These are phyloP conservation scores for Ophiocordyceps camponoti-leonardi DNA, from an alignment of 2,329 filamentous ascomycete species.

Conservation along the genomic window DNA sequence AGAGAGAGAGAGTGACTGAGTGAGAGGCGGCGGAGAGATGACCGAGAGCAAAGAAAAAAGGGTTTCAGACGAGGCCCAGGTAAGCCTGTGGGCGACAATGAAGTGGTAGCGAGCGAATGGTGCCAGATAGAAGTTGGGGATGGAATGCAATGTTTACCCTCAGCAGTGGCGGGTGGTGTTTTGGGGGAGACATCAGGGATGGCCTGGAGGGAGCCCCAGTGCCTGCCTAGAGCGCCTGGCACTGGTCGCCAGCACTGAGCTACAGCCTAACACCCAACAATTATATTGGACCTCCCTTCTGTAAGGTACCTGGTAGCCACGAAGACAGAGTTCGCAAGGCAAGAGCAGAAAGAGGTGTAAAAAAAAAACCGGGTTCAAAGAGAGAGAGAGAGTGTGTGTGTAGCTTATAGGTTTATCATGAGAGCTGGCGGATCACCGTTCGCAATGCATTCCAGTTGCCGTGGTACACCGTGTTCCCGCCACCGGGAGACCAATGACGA, in stretches of 20 bases:
- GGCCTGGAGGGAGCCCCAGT: background rate
- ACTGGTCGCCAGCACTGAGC: background rate
- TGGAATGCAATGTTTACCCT: constrained; percentile 15
- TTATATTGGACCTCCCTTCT: background rate
- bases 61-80: background rate
- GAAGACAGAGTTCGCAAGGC: background rate
- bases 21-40: no score
- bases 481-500: background rate
- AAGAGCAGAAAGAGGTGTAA: background rate
- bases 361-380: background rate
- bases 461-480: background rate
- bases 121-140: background rate
- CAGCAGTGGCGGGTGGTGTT: constrained; percentile 4
- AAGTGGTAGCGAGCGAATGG: background rate
- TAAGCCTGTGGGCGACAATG: background rate
- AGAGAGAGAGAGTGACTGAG: no score
- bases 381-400: no score
- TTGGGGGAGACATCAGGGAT: constrained; percentile 1
- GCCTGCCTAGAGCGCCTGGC: background rate
- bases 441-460: background rate
- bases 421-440: background rate
- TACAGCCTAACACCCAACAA: background rate
- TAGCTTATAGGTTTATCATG: no score
- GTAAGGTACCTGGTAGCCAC: no score
- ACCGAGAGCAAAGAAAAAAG: background rate